Percentiles rank a stretch among this genome's conserved stretches.
These are phyloP conservation scores for Leccinum griseonigrum DNA, from an alignment of 1,284 basidiomycete species.

Conservation along the genomic window DNA sequence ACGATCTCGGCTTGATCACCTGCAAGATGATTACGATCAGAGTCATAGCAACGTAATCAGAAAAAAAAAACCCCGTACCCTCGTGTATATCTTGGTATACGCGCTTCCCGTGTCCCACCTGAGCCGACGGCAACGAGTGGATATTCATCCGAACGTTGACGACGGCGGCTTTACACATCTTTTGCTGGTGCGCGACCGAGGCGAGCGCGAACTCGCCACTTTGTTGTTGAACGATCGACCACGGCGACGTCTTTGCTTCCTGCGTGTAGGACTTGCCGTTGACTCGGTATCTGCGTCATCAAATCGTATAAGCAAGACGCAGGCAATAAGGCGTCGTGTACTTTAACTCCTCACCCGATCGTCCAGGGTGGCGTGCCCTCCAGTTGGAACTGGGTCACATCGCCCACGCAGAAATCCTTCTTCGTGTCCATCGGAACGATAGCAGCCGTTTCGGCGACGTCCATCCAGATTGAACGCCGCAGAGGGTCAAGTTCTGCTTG, in stretches of 20 bases:
- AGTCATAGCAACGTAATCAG: not conserved
- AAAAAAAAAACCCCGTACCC: slow-evolving; percentile 42
- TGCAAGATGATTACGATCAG: slow-evolving; percentile 26
- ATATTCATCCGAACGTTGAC: slow-evolving; percentile 76
- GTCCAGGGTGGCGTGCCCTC: slow-evolving; percentile 97
- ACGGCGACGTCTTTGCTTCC: slow-evolving; percentile 75
- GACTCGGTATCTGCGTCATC: slow-evolving; percentile 70
- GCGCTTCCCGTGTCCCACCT: slow-evolving; percentile 81
- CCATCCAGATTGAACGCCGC: slow-evolving; percentile 68
- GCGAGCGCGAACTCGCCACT: slow-evolving; percentile 81
- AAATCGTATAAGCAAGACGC: slow-evolving; percentile 2
- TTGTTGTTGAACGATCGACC: slow-evolving; percentile 79
- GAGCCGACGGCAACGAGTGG: slow-evolving; percentile 84
- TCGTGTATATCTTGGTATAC: slow-evolving; percentile 87
- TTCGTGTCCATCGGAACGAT: slow-evolving; percentile 83
- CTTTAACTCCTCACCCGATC: slow-evolving; percentile 64
- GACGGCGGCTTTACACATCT: slow-evolving; percentile 81
- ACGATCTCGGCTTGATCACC: slow-evolving; percentile 92
- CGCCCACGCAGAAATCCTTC: slow-evolving; percentile 88
- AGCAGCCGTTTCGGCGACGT: slow-evolving; percentile 93
- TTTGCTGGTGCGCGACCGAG: slow-evolving; percentile 88
- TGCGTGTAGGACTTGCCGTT: slow-evolving; percentile 75
- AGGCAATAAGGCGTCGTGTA: not conserved
- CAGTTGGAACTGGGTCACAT: slow-evolving; percentile 87
- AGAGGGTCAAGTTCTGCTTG: slow-evolving; percentile 68